These are phyloP conservation scores for Russula abietina DNA, from an alignment of 768 basidiomycete genomes.

Conservation along the genomic window DNA sequence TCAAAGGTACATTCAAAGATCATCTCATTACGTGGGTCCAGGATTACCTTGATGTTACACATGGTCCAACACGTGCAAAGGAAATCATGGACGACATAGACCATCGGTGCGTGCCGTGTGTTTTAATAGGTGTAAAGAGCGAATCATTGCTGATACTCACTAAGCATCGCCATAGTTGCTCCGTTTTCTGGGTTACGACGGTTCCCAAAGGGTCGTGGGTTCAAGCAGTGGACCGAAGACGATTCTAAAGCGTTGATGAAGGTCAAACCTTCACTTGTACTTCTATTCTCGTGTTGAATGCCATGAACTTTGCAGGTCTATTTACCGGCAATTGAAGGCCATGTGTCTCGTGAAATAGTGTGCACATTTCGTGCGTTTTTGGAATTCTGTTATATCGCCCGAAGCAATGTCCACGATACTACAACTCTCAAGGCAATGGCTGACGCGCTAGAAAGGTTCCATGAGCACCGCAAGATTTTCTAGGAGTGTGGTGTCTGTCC, in stretches of 20 bases:
- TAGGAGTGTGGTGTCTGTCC: neutral
- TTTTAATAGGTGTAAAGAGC: no score
- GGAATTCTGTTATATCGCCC: neutral
- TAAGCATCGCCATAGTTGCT: neutral
- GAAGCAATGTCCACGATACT: neutral
- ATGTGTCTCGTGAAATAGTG: neutral
- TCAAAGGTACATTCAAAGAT: no score
- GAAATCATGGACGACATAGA: no score
- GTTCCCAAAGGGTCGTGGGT: neutral
- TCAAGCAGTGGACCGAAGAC: neutral
- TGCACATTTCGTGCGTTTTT: neutral
- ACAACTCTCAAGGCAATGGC: neutral
- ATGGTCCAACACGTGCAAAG: no score
- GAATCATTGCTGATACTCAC: no score
- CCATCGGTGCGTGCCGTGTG: no score
- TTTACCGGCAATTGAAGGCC: neutral
- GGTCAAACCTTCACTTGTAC: no score
- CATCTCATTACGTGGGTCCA: no score
- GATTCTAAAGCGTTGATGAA: neutral
- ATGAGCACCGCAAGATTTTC: neutral
- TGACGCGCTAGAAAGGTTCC: neutral
- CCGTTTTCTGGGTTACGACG: neutral
- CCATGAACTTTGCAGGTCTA: neutral
- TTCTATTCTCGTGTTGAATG: no score
- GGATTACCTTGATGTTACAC: no score